These are phyloP conservation scores for Globisporangium okanoganense DNA, from an alignment of 352 stramenopile species.

Conservation along the genomic window DNA sequence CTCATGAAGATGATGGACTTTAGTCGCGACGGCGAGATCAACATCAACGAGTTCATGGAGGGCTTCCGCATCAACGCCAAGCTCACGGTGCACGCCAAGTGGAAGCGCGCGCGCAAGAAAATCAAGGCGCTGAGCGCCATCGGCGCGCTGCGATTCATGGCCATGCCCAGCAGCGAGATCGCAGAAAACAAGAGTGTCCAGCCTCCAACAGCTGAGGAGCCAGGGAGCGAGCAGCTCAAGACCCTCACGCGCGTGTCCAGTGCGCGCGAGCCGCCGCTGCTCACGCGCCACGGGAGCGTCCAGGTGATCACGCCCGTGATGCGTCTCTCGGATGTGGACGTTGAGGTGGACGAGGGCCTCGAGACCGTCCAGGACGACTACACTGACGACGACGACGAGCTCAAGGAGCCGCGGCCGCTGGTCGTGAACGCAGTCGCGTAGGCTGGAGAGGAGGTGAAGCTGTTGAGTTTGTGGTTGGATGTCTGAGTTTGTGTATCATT, in stretches of 20 bases:
- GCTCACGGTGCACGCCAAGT: conserved; percentile 83
- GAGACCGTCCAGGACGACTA: conserved; percentile 31
- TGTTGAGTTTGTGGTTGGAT: not conserved
- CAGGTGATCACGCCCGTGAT: conserved; percentile 42
- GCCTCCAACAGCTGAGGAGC: conserved; percentile 1
- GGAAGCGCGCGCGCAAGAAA: conserved; percentile 85
- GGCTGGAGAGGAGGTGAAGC: not conserved
- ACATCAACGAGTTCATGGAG: conserved; percentile 91
- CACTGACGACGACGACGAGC: conserved; percentile 20
- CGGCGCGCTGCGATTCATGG: conserved; percentile 45
- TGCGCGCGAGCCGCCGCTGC: conserved; percentile 33
- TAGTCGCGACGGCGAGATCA: conserved; percentile 82
- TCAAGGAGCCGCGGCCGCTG: not conserved
- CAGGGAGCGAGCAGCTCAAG: conserved; percentile 15
- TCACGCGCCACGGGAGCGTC: conserved; percentile 66
- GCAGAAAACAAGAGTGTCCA: conserved; percentile 7
- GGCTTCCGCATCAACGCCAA: conserved; percentile 85
- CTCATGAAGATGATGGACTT: conserved; percentile 88
- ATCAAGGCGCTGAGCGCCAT: conserved; percentile 82
- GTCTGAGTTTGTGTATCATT: not conserved
- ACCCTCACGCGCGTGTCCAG: conserved; percentile 29
- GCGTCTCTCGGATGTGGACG: conserved; percentile 7
- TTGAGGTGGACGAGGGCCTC: conserved; percentile 26
- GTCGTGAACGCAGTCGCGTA: not conserved
- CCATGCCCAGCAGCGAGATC: conserved; percentile 16